These are phyloP conservation scores for Blastobotrys elegans DNA, from an alignment of 1,139 yeast species.

Conservation along the genomic window DNA sequence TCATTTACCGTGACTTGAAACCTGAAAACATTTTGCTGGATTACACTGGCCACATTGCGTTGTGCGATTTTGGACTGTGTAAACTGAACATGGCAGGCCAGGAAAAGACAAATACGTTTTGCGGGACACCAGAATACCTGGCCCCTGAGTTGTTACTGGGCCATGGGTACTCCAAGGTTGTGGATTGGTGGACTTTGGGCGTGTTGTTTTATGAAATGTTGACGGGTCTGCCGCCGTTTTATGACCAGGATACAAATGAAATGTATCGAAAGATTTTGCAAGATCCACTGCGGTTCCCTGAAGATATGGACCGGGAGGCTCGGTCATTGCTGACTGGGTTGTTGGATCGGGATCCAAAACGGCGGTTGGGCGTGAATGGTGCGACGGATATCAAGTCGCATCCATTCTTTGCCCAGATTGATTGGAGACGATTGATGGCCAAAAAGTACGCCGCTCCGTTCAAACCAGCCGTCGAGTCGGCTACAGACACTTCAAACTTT, in stretches of 20 bases:
- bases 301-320: slow-evolving; percentile 83
- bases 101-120: slow-evolving; percentile 88
- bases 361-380: slow-evolving; percentile 73
- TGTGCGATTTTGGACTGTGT: slow-evolving; percentile 95
- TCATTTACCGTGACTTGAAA: slow-evolving; percentile 89
- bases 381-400: slow-evolving; percentile 82
- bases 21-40: slow-evolving; percentile 93
- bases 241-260: slow-evolving; percentile 87
- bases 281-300: slow-evolving; percentile 85
- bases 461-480: slow-evolving; percentile 84
- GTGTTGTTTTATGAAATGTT: slow-evolving; percentile 92
- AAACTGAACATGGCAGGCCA: slow-evolving; percentile 86
- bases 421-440: slow-evolving; percentile 78
- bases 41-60: slow-evolving; percentile 94
- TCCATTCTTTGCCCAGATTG: slow-evolving; percentile 83
- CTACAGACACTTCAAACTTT: slow-evolving; percentile 86
- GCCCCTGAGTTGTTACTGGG: slow-evolving; percentile 92
- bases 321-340: slow-evolving; percentile 72
- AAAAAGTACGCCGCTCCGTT: slow-evolving; percentile 95
- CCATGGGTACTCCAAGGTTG: slow-evolving; percentile 91
- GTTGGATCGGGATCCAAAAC: slow-evolving; percentile 77
- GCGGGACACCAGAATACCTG: slow-evolving; percentile 95
- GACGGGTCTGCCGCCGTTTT: slow-evolving; percentile 94
- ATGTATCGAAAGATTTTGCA: slow-evolving; percentile 93
- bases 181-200: slow-evolving; percentile 99